Evolutionary conservation across 805 yeast genomes (phyloP).

Genomic region (Kockiozyma suomiensis): DNA sequence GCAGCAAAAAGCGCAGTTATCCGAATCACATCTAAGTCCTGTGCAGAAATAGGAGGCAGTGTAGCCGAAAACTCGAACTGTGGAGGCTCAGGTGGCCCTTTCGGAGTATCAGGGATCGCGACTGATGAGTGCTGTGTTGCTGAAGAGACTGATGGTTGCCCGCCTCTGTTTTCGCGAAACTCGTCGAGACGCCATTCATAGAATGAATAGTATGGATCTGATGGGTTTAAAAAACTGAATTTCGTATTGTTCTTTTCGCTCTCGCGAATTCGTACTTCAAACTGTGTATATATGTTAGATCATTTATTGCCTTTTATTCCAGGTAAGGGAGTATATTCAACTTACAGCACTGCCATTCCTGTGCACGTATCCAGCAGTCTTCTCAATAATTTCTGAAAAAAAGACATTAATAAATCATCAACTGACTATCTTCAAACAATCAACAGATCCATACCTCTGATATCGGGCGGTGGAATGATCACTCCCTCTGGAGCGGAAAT

Average conservation of each 20-base stretch:
- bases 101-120: neutral
- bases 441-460: constrained; percentile 35
- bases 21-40: constrained; percentile 71
- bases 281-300: constrained; percentile 38
- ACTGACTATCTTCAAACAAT: neutral
- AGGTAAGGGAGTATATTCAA: neutral
- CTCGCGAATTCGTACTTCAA: constrained; percentile 59
- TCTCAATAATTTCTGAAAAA: constrained; percentile 56
- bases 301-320: no score
- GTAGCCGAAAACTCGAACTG: constrained; percentile 41
- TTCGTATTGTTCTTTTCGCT: constrained; percentile 53
- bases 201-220: constrained; percentile 59
- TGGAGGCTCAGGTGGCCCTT: constrained; percentile 38
- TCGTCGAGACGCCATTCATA: constrained; percentile 54
- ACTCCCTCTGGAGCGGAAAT: constrained; percentile 46
- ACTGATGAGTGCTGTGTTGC: neutral
- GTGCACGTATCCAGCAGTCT: constrained; percentile 69
- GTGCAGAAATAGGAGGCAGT: constrained; percentile 52
- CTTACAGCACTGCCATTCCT: constrained; percentile 59
- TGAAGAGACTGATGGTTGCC: constrained; percentile 12
- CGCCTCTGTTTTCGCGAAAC: constrained; percentile 39
- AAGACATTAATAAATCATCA: neutral
- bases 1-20: constrained; percentile 72
- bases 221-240: constrained; percentile 63
- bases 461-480: constrained; percentile 57